Conservation (phyloP, 345 rosid species). For the Geranium rotundifolium region DNA sequence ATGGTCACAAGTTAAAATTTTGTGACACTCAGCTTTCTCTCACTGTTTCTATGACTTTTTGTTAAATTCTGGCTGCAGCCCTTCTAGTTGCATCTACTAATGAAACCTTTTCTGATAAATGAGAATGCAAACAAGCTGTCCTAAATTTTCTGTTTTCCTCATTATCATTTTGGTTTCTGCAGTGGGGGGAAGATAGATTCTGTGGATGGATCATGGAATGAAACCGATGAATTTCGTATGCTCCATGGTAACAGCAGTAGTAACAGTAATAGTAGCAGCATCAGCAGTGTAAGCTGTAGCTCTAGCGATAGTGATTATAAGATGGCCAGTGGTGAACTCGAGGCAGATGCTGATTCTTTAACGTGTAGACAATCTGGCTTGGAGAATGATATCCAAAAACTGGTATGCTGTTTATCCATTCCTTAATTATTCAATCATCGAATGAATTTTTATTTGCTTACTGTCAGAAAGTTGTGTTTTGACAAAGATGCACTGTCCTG, state of each 20-base stretch:
- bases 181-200: constrained; percentile 65
- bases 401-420: constrained; percentile 36
- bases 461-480: not conserved
- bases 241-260: constrained; percentile 76
- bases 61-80: not conserved
- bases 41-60: too few species aligned
- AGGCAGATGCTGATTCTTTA: constrained; percentile 97
- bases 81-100: not conserved
- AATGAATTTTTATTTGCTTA: not conserved
- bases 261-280: constrained; percentile 88
- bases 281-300: constrained; percentile 79
- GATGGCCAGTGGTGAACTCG: constrained; percentile 74
- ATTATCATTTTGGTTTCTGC: constrained; percentile 19
- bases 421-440: not conserved
- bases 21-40: too few species aligned
- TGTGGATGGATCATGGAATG: constrained; percentile 52
- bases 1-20: too few species aligned
- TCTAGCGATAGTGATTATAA: constrained; percentile 80
- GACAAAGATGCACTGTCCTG: not conserved
- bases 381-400: constrained; percentile 56
- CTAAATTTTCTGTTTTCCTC: constrained; percentile 9
- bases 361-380: constrained; percentile 83
- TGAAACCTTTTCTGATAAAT: not conserved
- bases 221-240: constrained; percentile 42
- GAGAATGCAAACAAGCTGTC: not conserved